Conservation (phyloP, 495 filamentous ascomycete species). For the Xylaria venustula region DNA sequence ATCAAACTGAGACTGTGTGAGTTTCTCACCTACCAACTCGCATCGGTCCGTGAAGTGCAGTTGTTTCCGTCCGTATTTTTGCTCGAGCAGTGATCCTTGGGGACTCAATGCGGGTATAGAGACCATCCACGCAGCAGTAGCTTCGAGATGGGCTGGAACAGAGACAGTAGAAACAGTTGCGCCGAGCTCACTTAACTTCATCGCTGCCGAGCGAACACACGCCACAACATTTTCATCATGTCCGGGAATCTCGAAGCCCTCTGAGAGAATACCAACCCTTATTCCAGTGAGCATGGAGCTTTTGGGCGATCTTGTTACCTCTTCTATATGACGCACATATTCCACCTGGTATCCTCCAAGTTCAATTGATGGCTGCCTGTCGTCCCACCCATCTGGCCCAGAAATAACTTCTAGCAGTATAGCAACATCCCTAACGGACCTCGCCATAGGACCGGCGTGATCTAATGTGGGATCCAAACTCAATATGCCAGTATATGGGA, state of each 20-base stretch:
- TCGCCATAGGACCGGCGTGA: conserved; percentile 50
- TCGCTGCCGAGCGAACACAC: conserved; percentile 42
- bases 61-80: conserved; percentile 32
- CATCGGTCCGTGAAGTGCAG: conserved; percentile 31
- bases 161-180: conserved; percentile 52
- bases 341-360: conserved; percentile 39
- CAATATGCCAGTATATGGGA: conserved; percentile 50
- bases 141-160: conserved; percentile 50
- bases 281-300: conserved; percentile 42
- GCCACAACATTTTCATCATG: conserved; percentile 43
- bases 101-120: conserved; percentile 24
- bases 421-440: conserved; percentile 50
- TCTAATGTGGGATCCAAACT: conserved; percentile 48
- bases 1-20: conserved; percentile 35
- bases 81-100: conserved; percentile 29
- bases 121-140: conserved; percentile 49
- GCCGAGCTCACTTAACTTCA: conserved; percentile 49
- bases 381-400: conserved; percentile 58
- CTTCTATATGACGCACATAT: conserved; percentile 27
- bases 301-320: conserved; percentile 10
- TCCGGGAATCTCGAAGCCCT: conserved; percentile 46
- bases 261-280: conserved; percentile 52
- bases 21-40: conserved; percentile 21
- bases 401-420: conserved; percentile 51
- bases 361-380: conserved; percentile 44